Evolutionary conservation across 495 filamentous ascomycete genomes (phyloP), one percentile per base, ranked within the genome.

Genomic region (Tuber magnatum): DNA sequence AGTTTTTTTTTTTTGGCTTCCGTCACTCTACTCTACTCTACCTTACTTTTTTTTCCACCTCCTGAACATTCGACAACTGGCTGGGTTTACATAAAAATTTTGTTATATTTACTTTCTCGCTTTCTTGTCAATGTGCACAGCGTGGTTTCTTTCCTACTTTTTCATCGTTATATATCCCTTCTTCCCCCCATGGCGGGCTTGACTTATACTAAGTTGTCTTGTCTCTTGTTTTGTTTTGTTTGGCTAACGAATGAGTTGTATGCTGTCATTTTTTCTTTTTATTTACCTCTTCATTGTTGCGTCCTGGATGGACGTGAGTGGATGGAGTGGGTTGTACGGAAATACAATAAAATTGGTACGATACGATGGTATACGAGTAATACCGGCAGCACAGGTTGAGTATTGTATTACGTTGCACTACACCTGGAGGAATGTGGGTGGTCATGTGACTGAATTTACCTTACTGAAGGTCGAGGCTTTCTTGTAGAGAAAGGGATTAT

Each of bases 1-100:
- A 7, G 39, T 14, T 71, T 71, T 71, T 9, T 16, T 41, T 71
- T 70, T 24, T 18, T 43, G 28, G 40, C 39, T 46, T n/a, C n/a
- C 44, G 18, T 28, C 40, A 44, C 70, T 71, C 70, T 71, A 32
- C 41, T 70, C 40, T 73, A 9, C n/a, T 38, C 12, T 38, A 35
- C 16, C 22, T 70, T 74, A 32, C 1, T 48, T 68, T n/a, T 74
- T 71, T 51, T 43, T n/a, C n/a, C n/a, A 18, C 51, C 46, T 41
- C 43, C 41, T 61, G 71, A 71, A 22, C 39, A 28, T 35, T 35
- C 35, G 38, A 71, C 28, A 14, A 35, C 28, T 65, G 56, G 32
- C 56, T 65, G 28, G 56, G 56, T 35, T 75, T 46, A n/a, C 40
- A 56, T 61, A 39, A 65, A 74, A 65, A 74, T 61, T 38, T 28